Evolutionary conservation across 371 early-diverging fungal species (phyloP).

Genomic region (Zychaea mexicana): DNA sequence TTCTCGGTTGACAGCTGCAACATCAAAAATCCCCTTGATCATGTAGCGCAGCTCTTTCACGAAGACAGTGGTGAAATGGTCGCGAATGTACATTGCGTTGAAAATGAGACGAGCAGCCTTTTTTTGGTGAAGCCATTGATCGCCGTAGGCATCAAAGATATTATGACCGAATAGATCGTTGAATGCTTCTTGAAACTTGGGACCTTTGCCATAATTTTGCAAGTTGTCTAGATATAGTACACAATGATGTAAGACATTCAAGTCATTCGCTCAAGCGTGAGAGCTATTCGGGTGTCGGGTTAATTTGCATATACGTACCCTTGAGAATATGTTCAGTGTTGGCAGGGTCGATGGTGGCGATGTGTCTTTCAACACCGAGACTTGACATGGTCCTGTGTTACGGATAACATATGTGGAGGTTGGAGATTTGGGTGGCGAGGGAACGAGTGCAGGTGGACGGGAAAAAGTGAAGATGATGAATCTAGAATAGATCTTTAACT

Average conservation of each 20-base stretch:
- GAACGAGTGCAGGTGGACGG: no score
- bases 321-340: conserved; percentile 31
- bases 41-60: conserved; percentile 31
- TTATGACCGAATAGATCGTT: conserved; percentile 62
- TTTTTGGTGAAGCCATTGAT: conserved; percentile 59
- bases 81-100: conserved; percentile 64
- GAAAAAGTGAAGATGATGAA: no score
- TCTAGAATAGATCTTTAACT: no score
- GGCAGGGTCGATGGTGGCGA: conserved; percentile 27
- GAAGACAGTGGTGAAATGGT: conserved; percentile 53
- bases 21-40: conserved; percentile 31
- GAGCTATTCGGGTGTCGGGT: no score
- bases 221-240: conserved; percentile 33
- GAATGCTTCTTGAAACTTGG: conserved; percentile 28
- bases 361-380: conserved; percentile 24
- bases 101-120: conserved; percentile 67
- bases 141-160: conserved; percentile 69
- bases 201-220: conserved; percentile 55
- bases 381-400: conserved; percentile 30
- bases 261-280: no score
- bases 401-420: no score
- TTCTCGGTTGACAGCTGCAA: conserved; percentile 27
- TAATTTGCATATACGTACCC: no score
- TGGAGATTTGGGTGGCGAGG: no score
- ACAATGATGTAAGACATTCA: no score